Evolutionary conservation across 1,284 basidiomycete genomes (phyloP), one percentile per base, ranked within the genome.

Genomic region (Apiotrichum siamense): DNA sequence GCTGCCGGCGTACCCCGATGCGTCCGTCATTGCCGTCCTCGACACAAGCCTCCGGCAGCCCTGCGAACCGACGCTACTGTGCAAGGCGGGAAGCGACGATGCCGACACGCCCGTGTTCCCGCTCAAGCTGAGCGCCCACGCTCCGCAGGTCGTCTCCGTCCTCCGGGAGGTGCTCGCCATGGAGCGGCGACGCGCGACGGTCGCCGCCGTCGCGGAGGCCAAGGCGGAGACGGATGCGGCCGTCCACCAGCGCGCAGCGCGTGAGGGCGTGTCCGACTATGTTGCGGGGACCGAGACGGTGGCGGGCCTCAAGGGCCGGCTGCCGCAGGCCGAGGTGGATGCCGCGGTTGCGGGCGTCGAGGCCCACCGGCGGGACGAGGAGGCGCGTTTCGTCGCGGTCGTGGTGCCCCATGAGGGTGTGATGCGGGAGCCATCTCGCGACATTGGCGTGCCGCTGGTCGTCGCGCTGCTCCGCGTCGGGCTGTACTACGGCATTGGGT

Each of bases 401-500:
- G 29, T 44, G 12, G 35, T 37, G 5, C 45, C 45, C 7, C 11
- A 25, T 5, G 15, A 24, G 25, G 26, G n/a, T n/a, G n/a, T n/a
- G n/a, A n/a, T 12, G 10, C 12, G 20, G 10, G 27, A 24, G 25
- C 33, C 24, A 17, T 35, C 13, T 17, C 47, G 54, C 4, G 48
- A 41, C 17, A 11, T 38, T 4, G 53, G 49, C 11, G 49, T 54
- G 3, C 47, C 54, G 5, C 36, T 60, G 11, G 51, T 45, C 10
- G 39, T 58, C 4, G 57, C 61, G 25, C 45, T 61, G 1, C 51
- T 50, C 44, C 46, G 59, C 18, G 47, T 58, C 4, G 40, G 49
- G 42, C 32, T 50, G n/a, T 61, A 38, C 44, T 10, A 36, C 11
- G 61, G 61, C 11, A 32, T 40, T 17, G 61, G 57, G 36, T 63